Percentiles rank a stretch among this genome's conserved stretches.
phyloP scores from a whole-genome alignment of 306 rosid species.

The Acacia melanoxylon region DNA sequence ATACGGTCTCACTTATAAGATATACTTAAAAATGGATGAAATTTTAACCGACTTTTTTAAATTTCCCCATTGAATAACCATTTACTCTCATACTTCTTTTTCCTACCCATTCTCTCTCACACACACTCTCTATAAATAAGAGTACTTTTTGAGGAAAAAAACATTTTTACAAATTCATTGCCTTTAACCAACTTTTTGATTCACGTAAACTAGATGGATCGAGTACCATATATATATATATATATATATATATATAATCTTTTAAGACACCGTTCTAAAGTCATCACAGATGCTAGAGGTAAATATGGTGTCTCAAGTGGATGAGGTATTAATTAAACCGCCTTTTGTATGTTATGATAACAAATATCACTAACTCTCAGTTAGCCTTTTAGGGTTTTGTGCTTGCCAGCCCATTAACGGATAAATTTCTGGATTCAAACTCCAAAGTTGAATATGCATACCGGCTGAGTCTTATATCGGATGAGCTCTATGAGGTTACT shows the following conservation, averaged over 20 bases:
- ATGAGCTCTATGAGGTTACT: conserved; percentile 12
- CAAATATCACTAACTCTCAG: background rate
- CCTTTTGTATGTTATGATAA: background rate
- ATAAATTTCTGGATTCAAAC: rapidly evolving
- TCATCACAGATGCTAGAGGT: background rate
- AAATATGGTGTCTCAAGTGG: background rate
- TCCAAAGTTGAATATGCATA: background rate
- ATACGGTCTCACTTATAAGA: no score
- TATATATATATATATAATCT: no score
- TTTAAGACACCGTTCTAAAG: background rate
- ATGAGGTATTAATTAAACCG: background rate
- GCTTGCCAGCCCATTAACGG: background rate
- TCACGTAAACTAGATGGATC: no score
- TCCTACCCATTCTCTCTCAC: no score
- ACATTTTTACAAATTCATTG: no score
- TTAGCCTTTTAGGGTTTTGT: background rate
- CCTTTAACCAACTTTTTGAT: no score
- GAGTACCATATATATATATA: background rate
- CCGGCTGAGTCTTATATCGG: background rate
- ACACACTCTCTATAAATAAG: no score
- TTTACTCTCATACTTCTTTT: no score
- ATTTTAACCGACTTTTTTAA: no score
- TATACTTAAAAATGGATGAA: no score
- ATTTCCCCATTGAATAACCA: no score
- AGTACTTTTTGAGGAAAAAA: no score